phyloP scores from a whole-genome alignment of 176 grass and related monocot species.

The Dendrocalamus sinicus region DNA sequence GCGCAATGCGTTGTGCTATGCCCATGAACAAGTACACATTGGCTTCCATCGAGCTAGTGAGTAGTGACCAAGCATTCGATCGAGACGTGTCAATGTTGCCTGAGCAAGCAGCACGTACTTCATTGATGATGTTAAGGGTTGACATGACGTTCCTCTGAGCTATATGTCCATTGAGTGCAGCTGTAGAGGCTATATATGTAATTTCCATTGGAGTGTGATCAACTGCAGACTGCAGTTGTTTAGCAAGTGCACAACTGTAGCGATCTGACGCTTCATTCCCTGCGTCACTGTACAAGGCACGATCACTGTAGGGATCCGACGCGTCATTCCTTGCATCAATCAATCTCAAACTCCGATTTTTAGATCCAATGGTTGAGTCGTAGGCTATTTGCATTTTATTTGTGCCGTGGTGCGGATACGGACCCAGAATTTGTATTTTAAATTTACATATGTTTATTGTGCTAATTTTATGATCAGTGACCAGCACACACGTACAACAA shows the following conservation, averaged over 20 bases:
- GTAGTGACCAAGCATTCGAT: not conserved
- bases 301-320: not conserved
- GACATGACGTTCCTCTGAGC: not conserved
- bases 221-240: not conserved
- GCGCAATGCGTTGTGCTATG: not conserved
- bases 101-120: too few relatives aligned
- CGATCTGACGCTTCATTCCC: not conserved
- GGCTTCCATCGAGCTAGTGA: too few relatives aligned
- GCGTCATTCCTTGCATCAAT: not conserved
- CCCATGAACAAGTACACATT: not conserved
- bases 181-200: too few relatives aligned
- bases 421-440: too few relatives aligned
- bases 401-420: too few relatives aligned
- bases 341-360: not conserved
- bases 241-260: not conserved
- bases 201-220: not conserved
- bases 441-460: too few relatives aligned
- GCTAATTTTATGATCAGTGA: too few relatives aligned
- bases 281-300: not conserved
- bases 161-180: not conserved
- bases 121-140: not conserved
- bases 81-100: too few relatives aligned
- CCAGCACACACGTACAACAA: too few relatives aligned
- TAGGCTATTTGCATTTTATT: too few relatives aligned
- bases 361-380: not conserved